Evolutionary conservation across 495 filamentous ascomycete genomes (phyloP).

Genomic region (Neurospora sp.): DNA sequence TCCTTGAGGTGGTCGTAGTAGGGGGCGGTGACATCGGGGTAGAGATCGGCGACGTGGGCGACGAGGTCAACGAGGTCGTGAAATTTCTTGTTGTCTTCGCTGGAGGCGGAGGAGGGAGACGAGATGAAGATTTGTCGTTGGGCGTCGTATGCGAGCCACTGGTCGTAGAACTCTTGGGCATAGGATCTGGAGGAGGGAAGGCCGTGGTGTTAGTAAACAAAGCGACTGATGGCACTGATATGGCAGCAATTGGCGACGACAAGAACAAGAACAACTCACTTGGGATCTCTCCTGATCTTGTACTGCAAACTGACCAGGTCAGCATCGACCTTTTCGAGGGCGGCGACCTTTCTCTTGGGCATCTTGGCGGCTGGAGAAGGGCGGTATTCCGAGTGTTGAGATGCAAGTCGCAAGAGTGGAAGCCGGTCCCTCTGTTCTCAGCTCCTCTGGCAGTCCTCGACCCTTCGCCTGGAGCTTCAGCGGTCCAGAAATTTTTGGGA

Average conservation of each 20-base stretch:
- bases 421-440: not conserved
- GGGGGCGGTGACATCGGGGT: conserved; percentile 62
- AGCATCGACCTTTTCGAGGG: conserved; percentile 90
- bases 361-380: conserved; percentile 32
- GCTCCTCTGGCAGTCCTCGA: not conserved
- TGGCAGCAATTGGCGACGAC: not conserved
- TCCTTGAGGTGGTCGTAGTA: conserved; percentile 77
- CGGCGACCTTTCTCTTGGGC: conserved; percentile 79
- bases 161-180: conserved; percentile 71
- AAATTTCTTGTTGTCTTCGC: conserved; percentile 66
- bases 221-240: not conserved
- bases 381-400: not conserved
- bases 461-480: not conserved
- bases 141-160: conserved; percentile 87
- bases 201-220: not conserved
- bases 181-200: conserved; percentile 50
- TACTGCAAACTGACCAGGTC: conserved; percentile 83
- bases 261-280: conserved; percentile 32
- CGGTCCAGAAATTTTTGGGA: not conserved
- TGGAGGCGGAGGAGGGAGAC: conserved; percentile 64
- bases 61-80: conserved; percentile 74
- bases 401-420: not conserved
- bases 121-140: conserved; percentile 83
- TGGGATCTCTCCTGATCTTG: conserved; percentile 77
- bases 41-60: conserved; percentile 88